Base-by-base conservation (phyloP, 306 rosid species). In the Vigna hirtella region DNA sequence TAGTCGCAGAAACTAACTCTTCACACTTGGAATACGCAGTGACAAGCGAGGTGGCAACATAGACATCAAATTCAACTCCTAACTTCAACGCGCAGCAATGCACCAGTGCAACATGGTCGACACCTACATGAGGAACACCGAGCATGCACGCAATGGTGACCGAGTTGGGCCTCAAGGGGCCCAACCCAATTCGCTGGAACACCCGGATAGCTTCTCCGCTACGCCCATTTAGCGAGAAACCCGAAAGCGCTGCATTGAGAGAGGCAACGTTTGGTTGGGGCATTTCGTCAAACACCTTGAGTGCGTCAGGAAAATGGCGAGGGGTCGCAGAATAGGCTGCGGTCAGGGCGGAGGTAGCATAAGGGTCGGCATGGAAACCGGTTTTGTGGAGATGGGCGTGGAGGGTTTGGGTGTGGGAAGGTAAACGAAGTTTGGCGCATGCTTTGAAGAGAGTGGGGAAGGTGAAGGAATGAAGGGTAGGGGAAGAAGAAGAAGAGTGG, bases 401-500 rank as follows among this genome's bases (percentile, higher is more conserved):
- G 8, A 88, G 75, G 72, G 77, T 85, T 77, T 85, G 86, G n/a
- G 87, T 83, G 0, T 78, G 82, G 43, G 66, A 56, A 45, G 72
- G 49, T 8, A 77, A 75, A 49, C 63, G 30, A 59, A 87, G 90
- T 42, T 84, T 86, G 71, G 88, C 86, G 30, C 90, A 90, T 47
- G 96, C 96, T 88, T 91, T 94, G 82, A 94, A 79, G 66, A 89
- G 93, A 77, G 93, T 59, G 47, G 93, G 91, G 70, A 91, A 82
- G n/a, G 82, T 81, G 84, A 87, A 94, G 42, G 80, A 79, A 79
- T 83, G 79, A 75, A 88, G 85, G 28, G 74, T 73, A 32, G 24
- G 18, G 20, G 83, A 49, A 22, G 49, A 83, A 11, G 84, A 32
- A 32, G 38, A 83, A 14, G 82, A 77, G 81, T 77, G 88, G 49